Evolutionary conservation across 805 yeast species (phyloP).

Genomic region (Pichia nakasei): DNA sequence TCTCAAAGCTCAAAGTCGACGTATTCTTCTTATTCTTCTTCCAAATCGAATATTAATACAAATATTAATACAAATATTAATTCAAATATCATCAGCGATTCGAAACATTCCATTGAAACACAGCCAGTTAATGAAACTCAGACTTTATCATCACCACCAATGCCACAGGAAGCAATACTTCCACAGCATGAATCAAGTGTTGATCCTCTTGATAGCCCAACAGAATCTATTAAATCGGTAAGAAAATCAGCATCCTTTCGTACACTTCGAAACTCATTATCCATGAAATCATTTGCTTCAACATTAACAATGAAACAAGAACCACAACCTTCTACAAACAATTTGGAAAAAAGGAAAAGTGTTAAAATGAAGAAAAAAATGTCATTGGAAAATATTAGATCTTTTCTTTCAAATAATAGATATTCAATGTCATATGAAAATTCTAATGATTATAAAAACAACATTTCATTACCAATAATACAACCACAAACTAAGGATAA

Average conservation of each 20-base stretch:
- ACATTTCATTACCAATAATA: constrained; percentile 53
- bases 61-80: neutral
- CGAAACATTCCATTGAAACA: neutral
- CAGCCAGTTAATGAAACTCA: neutral
- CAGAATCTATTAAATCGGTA: neutral
- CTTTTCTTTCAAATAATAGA: constrained; percentile 3
- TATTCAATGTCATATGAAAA: constrained; percentile 13
- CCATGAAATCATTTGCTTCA: constrained; percentile 6
- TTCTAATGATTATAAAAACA: constrained; percentile 18
- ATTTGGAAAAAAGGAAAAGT: constrained; percentile 4
- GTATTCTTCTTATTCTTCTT: neutral
- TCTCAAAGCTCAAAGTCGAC: neutral
- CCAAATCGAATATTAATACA: neutral
- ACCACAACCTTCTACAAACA: neutral
- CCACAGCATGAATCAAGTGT: neutral
- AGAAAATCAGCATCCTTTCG: constrained; percentile 5
- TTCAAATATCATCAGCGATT: neutral
- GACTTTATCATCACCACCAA: too few relatives aligned
- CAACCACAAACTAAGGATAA: constrained; percentile 47
- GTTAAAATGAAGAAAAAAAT: constrained; percentile 3
- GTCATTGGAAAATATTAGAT: constrained; percentile 22
- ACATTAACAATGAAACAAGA: neutral
- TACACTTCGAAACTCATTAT: constrained; percentile 4
- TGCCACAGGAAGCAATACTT: too few relatives aligned
- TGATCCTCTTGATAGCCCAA: neutral